Conservation (phyloP, 1,284 basidiomycete genomes). For the Lignosus rhinocerotis region DNA sequence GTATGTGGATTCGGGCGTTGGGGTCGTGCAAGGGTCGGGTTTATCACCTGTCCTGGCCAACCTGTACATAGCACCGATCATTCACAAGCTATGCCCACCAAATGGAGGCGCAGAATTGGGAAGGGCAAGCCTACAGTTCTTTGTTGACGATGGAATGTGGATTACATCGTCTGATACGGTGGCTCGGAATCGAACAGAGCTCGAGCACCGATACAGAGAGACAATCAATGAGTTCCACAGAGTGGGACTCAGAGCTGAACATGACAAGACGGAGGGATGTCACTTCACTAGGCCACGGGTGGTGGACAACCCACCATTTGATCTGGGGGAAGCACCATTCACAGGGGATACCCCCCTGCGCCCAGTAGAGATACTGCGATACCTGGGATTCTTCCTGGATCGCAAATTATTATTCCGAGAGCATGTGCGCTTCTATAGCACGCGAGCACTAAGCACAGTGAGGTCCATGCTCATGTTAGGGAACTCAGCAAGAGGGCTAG, state of each 20-base stretch:
- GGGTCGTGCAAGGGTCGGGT: neutral
- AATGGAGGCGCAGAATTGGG: neutral
- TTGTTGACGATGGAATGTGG: slow-evolving; percentile 1
- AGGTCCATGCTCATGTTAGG: neutral
- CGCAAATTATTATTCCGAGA: neutral
- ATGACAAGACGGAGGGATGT: neutral
- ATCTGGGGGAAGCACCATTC: neutral
- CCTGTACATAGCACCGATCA: neutral
- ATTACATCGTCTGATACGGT: neutral
- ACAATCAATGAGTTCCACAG: neutral
- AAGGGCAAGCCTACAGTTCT: neutral
- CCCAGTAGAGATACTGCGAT: neutral
- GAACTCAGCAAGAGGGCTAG: neutral
- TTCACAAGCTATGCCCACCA: neutral
- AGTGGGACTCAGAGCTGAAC: neutral
- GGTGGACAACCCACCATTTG: neutral
- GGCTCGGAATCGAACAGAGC: neutral
- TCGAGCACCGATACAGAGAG: neutral
- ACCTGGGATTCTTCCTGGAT: slow-evolving; percentile 2
- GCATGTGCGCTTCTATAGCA: neutral
- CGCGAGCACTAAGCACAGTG: neutral
- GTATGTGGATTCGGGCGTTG: neutral
- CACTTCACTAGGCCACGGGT: neutral
- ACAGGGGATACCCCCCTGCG: neutral
- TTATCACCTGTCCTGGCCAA: neutral